phyloP scores from a whole-genome alignment of 345 rosid genomes.

The Arabidopsis arenosa region DNA sequence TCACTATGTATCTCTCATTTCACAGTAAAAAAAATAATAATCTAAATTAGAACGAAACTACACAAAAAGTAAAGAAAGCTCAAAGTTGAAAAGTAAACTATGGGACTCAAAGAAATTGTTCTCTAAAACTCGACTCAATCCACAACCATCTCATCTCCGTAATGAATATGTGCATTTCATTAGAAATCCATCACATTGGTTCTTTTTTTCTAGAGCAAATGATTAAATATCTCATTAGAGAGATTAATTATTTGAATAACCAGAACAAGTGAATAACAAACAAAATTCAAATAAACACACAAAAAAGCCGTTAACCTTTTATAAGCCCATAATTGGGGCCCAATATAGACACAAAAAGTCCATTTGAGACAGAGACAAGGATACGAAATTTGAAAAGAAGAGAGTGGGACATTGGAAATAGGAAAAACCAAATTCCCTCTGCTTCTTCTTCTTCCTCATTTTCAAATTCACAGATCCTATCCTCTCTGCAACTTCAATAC shows the following conservation, averaged over 20 bases:
- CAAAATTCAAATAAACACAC: constrained; percentile 12
- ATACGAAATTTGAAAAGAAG: constrained; percentile 36
- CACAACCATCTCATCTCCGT: too few relatives aligned
- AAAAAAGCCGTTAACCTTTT: background rate
- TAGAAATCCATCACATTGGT: too few relatives aligned
- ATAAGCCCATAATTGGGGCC: constrained; percentile 25
- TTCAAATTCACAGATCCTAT: constrained; percentile 35
- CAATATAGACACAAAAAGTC: background rate
- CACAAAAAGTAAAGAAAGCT: constrained; percentile 2
- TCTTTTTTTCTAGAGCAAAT: too few relatives aligned
- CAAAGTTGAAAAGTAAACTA: constrained; percentile 9
- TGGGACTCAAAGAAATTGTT: background rate
- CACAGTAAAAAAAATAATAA: background rate
- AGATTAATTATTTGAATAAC: background rate
- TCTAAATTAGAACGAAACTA: background rate
- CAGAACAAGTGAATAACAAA: background rate
- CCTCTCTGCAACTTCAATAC: background rate
- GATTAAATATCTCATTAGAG: too few relatives aligned
- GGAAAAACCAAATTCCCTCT: constrained; percentile 33
- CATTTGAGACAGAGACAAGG: background rate
- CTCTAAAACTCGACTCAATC: too few relatives aligned
- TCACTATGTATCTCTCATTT: constrained; percentile 6
- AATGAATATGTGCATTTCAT: too few relatives aligned
- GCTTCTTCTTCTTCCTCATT: constrained; percentile 30
- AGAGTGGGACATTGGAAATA: constrained; percentile 24